Evolutionary conservation across 768 basidiomycete species (phyloP).

Genomic region (Holtermannia corniformis): DNA sequence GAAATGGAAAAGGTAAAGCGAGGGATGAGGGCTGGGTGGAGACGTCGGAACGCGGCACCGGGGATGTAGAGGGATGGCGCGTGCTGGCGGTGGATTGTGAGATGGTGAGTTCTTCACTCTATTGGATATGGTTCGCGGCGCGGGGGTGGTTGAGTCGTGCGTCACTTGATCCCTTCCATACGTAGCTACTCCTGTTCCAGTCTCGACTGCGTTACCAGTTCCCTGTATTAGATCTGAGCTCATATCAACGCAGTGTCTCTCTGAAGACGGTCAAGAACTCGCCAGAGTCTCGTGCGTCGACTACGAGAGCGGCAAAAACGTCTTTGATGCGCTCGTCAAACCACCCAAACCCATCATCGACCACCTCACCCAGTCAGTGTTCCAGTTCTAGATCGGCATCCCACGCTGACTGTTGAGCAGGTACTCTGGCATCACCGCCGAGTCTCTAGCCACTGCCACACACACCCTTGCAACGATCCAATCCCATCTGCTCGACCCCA

Average conservation of each 20-base stretch:
- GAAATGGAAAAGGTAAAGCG: conserved; percentile 19
- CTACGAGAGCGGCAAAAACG: conserved; percentile 56
- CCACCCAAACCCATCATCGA: conserved; percentile 74
- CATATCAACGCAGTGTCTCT: conserved; percentile 62
- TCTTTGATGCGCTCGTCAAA: conserved; percentile 85
- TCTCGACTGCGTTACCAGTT: not conserved
- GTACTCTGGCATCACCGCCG: conserved; percentile 88
- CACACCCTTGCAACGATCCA: conserved; percentile 77
- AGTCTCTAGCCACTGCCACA: conserved; percentile 57
- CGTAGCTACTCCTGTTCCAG: not conserved
- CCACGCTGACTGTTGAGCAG: conserved; percentile 41
- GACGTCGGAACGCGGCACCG: conserved; percentile 50
- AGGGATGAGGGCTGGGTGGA: conserved; percentile 62
- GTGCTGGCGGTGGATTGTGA: conserved; percentile 91
- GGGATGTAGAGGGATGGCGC: conserved; percentile 19
- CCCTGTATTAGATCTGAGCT: not conserved
- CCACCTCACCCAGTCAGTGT: conserved; percentile 76
- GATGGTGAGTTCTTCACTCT: conserved; percentile 55
- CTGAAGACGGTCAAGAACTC: conserved; percentile 80
- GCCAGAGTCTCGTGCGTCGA: conserved; percentile 79
- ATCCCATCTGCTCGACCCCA: conserved; percentile 52
- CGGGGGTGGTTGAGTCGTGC: not conserved
- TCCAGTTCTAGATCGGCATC: not conserved
- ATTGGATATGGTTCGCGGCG: not conserved
- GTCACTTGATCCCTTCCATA: not conserved